phyloP scores from a whole-genome alignment of 2,329 filamentous ascomycete genomes.

The Fusarium neocosmosporiellum region DNA sequence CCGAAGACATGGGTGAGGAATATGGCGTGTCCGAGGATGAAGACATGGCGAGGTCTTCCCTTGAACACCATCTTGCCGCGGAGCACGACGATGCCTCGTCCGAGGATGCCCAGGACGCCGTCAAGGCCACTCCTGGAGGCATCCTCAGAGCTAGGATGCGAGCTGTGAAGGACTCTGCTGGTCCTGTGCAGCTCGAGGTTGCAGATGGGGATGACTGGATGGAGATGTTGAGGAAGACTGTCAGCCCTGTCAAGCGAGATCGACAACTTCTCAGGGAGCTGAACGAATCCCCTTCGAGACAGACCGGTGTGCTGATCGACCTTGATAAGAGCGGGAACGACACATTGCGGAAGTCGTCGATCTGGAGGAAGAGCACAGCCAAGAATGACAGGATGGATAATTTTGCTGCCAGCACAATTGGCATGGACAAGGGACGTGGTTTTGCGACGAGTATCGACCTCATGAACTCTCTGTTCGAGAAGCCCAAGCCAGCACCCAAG shows the following conservation, averaged over 20 bases:
- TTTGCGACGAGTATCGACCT: conserved; percentile 93
- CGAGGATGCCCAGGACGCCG: conserved; percentile 60
- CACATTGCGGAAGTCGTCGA: conserved; percentile 56
- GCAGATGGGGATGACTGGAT: conserved; percentile 88
- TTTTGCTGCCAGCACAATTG: conserved; percentile 44
- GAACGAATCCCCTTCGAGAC: conserved; percentile 63
- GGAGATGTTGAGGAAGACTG: conserved; percentile 91
- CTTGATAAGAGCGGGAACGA: conserved; percentile 58
- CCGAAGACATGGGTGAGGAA: conserved; percentile 73
- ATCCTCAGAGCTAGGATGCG: conserved; percentile 73
- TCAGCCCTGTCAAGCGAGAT: conserved; percentile 93
- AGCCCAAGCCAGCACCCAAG: conserved; percentile 69
- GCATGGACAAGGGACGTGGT: conserved; percentile 66
- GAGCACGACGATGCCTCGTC: conserved; percentile 73
- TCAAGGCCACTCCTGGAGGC: conserved; percentile 65
- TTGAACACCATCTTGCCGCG: conserved; percentile 78
- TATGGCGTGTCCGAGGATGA: conserved; percentile 79
- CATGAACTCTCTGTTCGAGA: conserved; percentile 93
- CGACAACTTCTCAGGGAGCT: conserved; percentile 74
- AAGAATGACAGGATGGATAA: conserved; percentile 45
- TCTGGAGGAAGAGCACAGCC: conserved; percentile 49
- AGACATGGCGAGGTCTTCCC: conserved; percentile 83
- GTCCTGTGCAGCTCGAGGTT: conserved; percentile 69
- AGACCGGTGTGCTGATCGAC: conserved; percentile 40
- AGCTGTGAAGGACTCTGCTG: conserved; percentile 69